These are phyloP conservation scores for Datura wrightii DNA, from an alignment of 257 asterid genomes.

Conservation along the genomic window DNA sequence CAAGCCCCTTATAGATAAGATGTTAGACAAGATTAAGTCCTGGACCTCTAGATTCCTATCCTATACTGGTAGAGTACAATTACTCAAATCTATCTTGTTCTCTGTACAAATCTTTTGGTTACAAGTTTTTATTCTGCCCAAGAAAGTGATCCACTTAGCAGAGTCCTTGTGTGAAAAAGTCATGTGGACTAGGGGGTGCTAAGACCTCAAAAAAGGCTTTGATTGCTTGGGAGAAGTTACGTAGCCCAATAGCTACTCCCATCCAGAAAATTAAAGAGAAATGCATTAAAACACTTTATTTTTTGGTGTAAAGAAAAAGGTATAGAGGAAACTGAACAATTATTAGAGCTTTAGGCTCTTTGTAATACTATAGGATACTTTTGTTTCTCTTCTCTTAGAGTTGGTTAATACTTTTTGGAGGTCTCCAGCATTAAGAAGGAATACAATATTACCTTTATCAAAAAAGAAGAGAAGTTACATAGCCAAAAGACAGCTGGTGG, in stretches of 20 bases:
- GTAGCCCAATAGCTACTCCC: background rate
- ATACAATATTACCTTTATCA: too few species aligned
- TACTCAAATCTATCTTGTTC: background rate
- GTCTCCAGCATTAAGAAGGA: too few species aligned
- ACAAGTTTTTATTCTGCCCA: background rate
- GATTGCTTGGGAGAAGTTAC: background rate
- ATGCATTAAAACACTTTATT: too few species aligned
- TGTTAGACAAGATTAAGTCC: background rate
- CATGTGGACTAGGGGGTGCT: background rate
- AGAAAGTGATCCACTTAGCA: background rate
- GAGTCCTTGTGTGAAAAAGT: background rate
- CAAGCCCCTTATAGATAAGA: background rate
- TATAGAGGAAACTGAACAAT: too few species aligned
- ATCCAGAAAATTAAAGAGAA: too few species aligned
- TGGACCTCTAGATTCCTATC: background rate
- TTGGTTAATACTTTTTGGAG: too few species aligned
- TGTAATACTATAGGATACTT: too few species aligned
- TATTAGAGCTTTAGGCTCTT: too few species aligned
- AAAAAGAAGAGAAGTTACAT: too few species aligned
- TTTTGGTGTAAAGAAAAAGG: too few species aligned
- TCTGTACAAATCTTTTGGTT: background rate
- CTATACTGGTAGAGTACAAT: background rate
- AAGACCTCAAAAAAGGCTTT: background rate
- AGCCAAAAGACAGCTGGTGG: background rate
- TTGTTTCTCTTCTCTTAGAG: too few species aligned